Evolutionary conservation across 2,329 filamentous ascomycete genomes (phyloP).

Genomic region (Tolypocladium tundrense): DNA sequence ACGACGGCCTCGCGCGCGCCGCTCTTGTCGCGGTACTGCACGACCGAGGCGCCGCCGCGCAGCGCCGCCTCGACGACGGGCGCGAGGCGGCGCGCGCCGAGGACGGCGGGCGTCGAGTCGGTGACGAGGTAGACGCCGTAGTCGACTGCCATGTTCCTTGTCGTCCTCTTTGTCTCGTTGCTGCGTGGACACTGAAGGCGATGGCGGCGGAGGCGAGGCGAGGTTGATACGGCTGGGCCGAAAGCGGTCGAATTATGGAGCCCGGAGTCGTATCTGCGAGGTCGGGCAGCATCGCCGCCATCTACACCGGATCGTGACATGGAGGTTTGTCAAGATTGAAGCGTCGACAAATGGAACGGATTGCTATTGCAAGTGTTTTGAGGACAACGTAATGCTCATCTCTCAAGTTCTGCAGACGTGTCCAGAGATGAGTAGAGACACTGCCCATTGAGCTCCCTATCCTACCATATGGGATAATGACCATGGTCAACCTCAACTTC

Average conservation of each 20-base stretch:
- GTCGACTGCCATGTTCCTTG: conserved; percentile 34
- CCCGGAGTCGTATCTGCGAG: background rate
- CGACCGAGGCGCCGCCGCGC: conserved; percentile 69
- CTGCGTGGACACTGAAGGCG: background rate
- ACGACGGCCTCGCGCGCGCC: conserved; percentile 65
- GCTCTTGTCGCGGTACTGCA: conserved; percentile 86
- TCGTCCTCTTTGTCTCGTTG: no score
- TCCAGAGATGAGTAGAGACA: no score
- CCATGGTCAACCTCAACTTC: background rate
- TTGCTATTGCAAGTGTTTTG: no score
- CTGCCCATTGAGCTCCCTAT: background rate
- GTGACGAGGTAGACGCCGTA: conserved; percentile 87
- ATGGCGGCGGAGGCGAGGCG: background rate
- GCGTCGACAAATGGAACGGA: no score
- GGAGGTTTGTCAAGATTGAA: no score
- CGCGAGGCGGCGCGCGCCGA: conserved; percentile 60
- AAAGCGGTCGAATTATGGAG: background rate
- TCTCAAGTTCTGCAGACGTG: no score
- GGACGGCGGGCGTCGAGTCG: conserved; percentile 78
- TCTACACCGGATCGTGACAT: background rate
- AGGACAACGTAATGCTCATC: no score
- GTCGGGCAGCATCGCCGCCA: background rate
- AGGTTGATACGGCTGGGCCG: background rate
- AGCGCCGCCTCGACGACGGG: conserved; percentile 66
- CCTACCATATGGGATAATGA: background rate